Conservation (phyloP, 371 early-diverging fungal genomes). For the Lichtheimia corymbifera region DNA sequence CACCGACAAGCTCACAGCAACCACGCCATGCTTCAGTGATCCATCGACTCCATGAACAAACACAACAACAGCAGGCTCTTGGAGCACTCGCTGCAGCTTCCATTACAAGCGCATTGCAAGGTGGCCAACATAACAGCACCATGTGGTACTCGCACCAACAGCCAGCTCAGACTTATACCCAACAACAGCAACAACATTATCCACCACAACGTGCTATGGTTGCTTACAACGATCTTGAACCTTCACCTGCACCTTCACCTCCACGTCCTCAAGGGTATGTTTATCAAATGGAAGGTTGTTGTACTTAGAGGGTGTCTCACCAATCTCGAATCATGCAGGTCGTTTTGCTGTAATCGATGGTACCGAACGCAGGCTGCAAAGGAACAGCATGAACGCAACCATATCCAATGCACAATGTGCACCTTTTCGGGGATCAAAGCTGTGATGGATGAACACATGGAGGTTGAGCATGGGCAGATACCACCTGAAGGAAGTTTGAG, state of each 20-base stretch:
- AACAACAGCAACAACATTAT: constrained; percentile 1
- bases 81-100: constrained; percentile 37
- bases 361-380: constrained; percentile 26
- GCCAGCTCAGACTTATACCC: constrained; percentile 3
- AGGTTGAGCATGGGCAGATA: constrained; percentile 27
- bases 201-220: constrained; percentile 5
- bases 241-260: constrained; percentile 4
- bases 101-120: constrained; percentile 18
- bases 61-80: constrained; percentile 27
- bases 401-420: constrained; percentile 38
- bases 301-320: background rate
- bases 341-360: constrained; percentile 30
- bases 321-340: constrained; percentile 1
- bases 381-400: constrained; percentile 34
- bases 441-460: constrained; percentile 30
- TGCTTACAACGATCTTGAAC: constrained; percentile 14
- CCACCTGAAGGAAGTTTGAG: constrained; percentile 6
- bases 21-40: constrained; percentile 12
- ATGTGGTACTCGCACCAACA: constrained; percentile 4
- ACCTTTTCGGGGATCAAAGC: constrained; percentile 25
- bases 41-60: constrained; percentile 31
- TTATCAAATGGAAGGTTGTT: background rate
- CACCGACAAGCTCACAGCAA: background rate
- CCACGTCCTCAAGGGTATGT: background rate
- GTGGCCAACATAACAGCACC: background rate